Evolutionary conservation across 768 basidiomycete genomes (phyloP).

Genomic region (Mrakia frigida): DNA sequence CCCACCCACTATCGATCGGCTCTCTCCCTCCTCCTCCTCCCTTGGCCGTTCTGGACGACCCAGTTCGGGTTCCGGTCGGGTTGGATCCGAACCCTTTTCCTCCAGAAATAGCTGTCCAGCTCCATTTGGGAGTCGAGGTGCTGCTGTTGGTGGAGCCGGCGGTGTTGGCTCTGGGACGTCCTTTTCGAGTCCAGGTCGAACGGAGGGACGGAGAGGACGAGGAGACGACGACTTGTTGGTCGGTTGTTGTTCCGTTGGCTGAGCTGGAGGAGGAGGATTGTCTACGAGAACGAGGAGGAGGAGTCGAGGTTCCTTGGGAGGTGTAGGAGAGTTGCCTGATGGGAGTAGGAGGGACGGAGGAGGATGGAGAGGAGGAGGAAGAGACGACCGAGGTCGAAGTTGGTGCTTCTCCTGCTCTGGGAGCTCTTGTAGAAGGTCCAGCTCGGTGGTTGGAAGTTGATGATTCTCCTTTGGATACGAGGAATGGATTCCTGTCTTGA

Average conservation of each 20-base stretch:
- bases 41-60: too few species aligned
- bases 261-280: not conserved
- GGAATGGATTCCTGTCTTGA: not conserved
- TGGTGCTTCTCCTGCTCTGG: not conserved
- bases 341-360: not conserved
- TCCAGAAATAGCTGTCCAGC: not conserved
- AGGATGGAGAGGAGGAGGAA: not conserved
- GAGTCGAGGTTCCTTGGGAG: not conserved
- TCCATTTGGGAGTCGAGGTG: not conserved
- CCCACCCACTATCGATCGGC: conserved; percentile 7
- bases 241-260: not conserved
- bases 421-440: not conserved
- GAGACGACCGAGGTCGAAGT: not conserved
- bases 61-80: not conserved
- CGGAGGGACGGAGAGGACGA: not conserved
- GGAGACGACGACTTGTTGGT: conserved; percentile 7
- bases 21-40: not conserved
- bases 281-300: not conserved
- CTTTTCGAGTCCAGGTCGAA: conserved; percentile 3
- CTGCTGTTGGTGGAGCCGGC: not conserved
- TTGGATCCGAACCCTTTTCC: not conserved
- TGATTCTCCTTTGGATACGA: not conserved
- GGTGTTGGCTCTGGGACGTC: not conserved
- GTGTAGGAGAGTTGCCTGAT: not conserved
- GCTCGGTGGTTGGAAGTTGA: not conserved